Evolutionary conservation across 371 early-diverging fungal species (phyloP), one percentile per base, ranked within the genome.

Genomic region (Mortierella sp.): DNA sequence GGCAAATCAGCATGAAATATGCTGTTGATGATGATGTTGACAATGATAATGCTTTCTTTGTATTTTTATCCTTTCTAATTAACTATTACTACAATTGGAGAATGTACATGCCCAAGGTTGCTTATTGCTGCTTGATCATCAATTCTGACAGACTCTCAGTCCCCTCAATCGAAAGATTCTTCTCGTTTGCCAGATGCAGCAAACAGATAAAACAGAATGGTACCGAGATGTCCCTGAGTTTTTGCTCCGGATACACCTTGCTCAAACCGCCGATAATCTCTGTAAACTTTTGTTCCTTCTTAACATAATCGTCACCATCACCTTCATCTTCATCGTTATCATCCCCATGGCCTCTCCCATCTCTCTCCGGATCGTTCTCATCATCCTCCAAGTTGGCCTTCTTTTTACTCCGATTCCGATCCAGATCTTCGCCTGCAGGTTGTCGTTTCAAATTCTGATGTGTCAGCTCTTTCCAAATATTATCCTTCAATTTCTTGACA

Each of bases 171-270:
- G 70, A 51, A 71, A 98, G 85, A 66, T 91, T 90, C 76, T 94
- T 92, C 84, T 98, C 98, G 81, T 98, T 98, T 26, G 98, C 98
- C 60, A 98, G 81, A 88, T 98, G 99, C 65, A 98, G 84, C 61
- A 98, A 83, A 75, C 98, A 97, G 59, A 98, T 98, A 79, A 98
- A 98, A 83, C 97, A 97, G 79, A 94, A 98, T 5, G 97, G 92
- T 8, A 96, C 93, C 2, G 98, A 97, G 43, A 98, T 95, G 61
- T 98, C 98, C 66, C 89, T 86, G 74, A 94, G 86, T 63, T 90
- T 89, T 56, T 94, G 90, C 32, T 86, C 85, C n/a, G 93, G 84
- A 77, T 97, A 97, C 68, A 92, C 72, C 49, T 84, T 85, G 68
- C 88, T 88, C 29, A 97, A 86, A 26, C 86, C 86, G 31, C 88